A percentile compares a stretch with the other conserved stretches of the same genome.
These are phyloP conservation scores for Polyporus tsugae DNA, from an alignment of 1,284 basidiomycete genomes.

Conservation along the genomic window DNA sequence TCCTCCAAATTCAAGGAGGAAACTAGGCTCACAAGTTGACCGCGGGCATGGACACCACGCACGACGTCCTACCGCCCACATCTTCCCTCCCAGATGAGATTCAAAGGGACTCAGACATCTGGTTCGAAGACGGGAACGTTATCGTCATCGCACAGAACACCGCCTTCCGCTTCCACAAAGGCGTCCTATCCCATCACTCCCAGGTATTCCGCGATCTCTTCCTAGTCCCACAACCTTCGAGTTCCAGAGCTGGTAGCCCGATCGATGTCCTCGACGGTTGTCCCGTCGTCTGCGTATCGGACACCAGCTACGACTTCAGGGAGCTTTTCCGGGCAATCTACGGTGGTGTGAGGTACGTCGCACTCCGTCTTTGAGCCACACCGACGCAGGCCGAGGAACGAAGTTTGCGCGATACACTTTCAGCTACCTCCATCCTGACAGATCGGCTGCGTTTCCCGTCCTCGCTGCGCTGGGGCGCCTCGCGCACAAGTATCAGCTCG, in stretches of 20 bases:
- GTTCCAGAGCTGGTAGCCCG: not conserved
- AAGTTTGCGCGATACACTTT: not conserved
- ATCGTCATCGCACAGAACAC: conserved; percentile 4
- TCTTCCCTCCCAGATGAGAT: not conserved
- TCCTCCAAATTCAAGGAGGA: not conserved
- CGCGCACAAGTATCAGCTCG: conserved; percentile 19
- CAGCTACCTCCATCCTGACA: conserved; percentile 5
- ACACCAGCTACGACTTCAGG: conserved; percentile 14
- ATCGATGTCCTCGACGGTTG: conserved; percentile 8
- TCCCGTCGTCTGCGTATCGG: conserved; percentile 12
- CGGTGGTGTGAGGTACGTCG: conserved; percentile 4
- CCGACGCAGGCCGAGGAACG: not conserved
- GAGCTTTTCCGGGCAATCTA: conserved; percentile 15
- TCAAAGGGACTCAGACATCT: conserved; percentile 6
- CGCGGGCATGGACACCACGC: not conserved
- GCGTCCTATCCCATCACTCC: conserved; percentile 5
- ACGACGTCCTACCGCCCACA: not conserved
- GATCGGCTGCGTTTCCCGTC: not conserved
- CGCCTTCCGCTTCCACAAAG: conserved; percentile 10
- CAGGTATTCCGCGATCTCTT: conserved; percentile 15
- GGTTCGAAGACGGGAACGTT: conserved; percentile 18
- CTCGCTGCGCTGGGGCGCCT: conserved; percentile 4
- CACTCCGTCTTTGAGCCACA: not conserved
- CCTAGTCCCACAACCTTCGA: conserved; percentile 7
- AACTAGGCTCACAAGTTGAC: not conserved